These are phyloP conservation scores for Leonotis leonurus DNA, from an alignment of 257 asterid species.

Conservation along the genomic window DNA sequence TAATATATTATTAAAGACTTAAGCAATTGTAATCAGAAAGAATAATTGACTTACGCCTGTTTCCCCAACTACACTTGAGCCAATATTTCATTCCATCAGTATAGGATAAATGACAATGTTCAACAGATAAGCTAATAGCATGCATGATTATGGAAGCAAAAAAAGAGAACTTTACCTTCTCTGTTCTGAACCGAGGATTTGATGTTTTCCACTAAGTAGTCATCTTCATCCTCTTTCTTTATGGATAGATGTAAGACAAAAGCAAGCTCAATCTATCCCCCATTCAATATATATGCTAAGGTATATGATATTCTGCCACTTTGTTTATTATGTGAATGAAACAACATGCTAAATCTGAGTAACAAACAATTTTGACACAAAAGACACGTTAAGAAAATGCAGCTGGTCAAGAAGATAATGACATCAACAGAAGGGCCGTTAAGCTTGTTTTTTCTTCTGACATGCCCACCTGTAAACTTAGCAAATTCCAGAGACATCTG, in stretches of 20 bases:
- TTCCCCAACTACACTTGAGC: not conserved
- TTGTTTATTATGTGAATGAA: not conserved
- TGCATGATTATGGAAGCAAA: not conserved
- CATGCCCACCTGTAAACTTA: not conserved
- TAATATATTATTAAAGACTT: not conserved
- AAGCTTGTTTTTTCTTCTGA: conserved; percentile 2
- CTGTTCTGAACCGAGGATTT: conserved; percentile 32
- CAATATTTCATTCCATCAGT: not conserved
- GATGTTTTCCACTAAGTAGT: not conserved
- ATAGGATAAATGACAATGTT: not conserved
- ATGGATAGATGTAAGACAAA: conserved; percentile 36
- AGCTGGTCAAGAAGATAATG: not conserved
- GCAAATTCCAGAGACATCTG: not conserved
- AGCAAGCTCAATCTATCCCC: conserved; percentile 38
- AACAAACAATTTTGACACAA: not conserved
- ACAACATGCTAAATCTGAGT: not conserved
- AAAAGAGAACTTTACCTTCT: conserved; percentile 5
- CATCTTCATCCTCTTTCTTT: conserved; percentile 8
- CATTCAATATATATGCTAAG: conserved; percentile 21
- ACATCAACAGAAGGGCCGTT: not conserved
- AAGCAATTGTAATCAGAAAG: not conserved
- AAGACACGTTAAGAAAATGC: not conserved
- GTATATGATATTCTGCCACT: not conserved
- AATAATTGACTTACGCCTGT: not conserved
- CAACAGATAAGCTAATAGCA: not conserved